Base-by-base conservation (phyloP, 2,329 filamentous ascomycete species). In the Calonectria pseudoreteaudii region DNA sequence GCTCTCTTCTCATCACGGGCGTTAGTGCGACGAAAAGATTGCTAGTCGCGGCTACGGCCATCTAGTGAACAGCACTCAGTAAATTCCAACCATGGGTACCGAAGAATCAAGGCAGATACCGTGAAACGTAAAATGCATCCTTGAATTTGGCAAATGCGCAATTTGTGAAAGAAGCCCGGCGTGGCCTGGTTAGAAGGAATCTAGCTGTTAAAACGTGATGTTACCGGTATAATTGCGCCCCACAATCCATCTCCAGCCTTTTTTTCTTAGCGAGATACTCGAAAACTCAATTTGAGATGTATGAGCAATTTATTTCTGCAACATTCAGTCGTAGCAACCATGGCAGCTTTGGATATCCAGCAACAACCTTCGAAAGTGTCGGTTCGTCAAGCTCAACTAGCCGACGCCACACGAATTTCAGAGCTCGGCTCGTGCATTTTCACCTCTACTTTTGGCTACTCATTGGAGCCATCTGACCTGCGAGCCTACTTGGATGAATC, bases 361-460 rank as follows among this genome's bases (percentile, higher is more conserved):
- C 30, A 11, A 44, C 10, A 18, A 13, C 36, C 66, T 9, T 4
- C 20, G 28, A 31, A 41, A 6, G 26, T 74, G 16, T 28, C 30
- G 0, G 53, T 80, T 30, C 74, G 73, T 4, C 50, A 9, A 4
- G 78, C 75, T 28, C 62, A 13, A 6, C 16, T 44, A 8, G 2
- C 41, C 0, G 78, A 80, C 50, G 77, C 70, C 0, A 0, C 23
- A 6, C 41, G 28, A 44, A 84, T 88, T 56, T 76, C 81, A 26
- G 65, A 78, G 7, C 79, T 88, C 1, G 86, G 84, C 30, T 73
- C 80, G 0, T 72, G 79, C 41, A 82, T 85, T 62, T 88, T 88
- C 74, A 72, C 80, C 26, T 64, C 74, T 26, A 84, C 85, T 4
- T 88, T 88, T 76, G 86, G 85, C 1, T 83, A 87, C 73, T 86